These are phyloP conservation scores for Grosmannia serpens DNA, from an alignment of 2,329 filamentous ascomycete species.

Conservation along the genomic window DNA sequence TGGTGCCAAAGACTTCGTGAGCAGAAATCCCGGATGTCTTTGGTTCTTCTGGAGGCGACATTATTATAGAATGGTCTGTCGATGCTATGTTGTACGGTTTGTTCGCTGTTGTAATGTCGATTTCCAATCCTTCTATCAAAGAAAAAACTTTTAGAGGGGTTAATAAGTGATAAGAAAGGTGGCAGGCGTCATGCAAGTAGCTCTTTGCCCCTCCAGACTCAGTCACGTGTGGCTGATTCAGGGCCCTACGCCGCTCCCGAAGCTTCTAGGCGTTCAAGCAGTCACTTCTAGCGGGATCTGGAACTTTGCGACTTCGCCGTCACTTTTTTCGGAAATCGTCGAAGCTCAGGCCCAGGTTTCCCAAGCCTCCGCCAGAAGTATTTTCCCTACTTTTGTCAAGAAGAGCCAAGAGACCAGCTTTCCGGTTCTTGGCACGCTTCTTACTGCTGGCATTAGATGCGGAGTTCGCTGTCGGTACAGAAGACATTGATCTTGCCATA, in stretches of 20 bases:
- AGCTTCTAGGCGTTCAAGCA: conserved; percentile 9
- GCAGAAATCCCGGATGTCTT: conserved; percentile 23
- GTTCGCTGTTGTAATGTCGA: background rate
- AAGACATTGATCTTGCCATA: background rate
- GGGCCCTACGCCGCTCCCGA: conserved; percentile 6
- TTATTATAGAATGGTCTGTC: conserved; percentile 12
- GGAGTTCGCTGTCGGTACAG: background rate
- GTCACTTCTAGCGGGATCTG: background rate
- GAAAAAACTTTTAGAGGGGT: conserved; percentile 10
- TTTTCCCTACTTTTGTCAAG: conserved; percentile 38
- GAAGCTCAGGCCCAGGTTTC: conserved; percentile 36
- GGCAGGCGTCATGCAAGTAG: background rate
- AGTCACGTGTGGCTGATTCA: conserved; percentile 4
- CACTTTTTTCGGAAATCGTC: conserved; percentile 40
- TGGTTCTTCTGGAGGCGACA: conserved; percentile 22
- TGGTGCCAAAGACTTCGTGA: conserved; percentile 48
- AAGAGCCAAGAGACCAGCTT: conserved; percentile 54
- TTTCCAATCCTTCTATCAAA: background rate
- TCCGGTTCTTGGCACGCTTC: conserved; percentile 53
- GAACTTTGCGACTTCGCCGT: background rate
- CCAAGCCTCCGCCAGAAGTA: conserved; percentile 19
- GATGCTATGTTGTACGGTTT: background rate
- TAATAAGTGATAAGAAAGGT: background rate
- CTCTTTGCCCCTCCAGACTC: conserved; percentile 6
- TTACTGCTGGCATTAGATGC: conserved; percentile 48